phyloP scores from a whole-genome alignment of 768 basidiomycete genomes.

The Lactarius psammicola region DNA sequence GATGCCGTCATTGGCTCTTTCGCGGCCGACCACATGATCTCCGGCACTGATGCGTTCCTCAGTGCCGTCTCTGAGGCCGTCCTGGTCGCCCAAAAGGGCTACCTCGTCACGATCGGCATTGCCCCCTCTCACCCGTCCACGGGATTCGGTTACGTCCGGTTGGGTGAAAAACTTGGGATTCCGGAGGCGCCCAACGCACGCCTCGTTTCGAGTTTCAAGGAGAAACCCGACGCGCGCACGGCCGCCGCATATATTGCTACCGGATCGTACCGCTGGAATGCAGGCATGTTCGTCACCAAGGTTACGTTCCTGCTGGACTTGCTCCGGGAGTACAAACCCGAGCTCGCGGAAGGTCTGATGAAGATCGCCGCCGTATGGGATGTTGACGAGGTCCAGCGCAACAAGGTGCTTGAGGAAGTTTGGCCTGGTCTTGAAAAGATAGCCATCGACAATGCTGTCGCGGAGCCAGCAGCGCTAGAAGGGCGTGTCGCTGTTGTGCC shows the following conservation, averaged over 20 bases:
- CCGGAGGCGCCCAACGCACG: slow-evolving; percentile 78
- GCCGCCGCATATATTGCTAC: slow-evolving; percentile 85
- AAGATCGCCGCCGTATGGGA: slow-evolving; percentile 73
- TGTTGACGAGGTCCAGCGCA: slow-evolving; percentile 49
- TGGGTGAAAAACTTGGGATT: slow-evolving; percentile 69
- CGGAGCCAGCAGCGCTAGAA: slow-evolving; percentile 77
- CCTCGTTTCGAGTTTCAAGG: slow-evolving; percentile 82
- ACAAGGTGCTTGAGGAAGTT: slow-evolving; percentile 56
- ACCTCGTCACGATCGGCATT: slow-evolving; percentile 87
- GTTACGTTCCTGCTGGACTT: slow-evolving; percentile 70
- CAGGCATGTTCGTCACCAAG: slow-evolving; percentile 91
- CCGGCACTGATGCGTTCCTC: slow-evolving; percentile 84
- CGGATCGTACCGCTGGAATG: slow-evolving; percentile 89
- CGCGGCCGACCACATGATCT: slow-evolving; percentile 93
- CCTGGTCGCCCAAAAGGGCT: slow-evolving; percentile 73
- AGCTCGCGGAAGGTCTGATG: slow-evolving; percentile 61
- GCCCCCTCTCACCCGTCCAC: slow-evolving; percentile 89
- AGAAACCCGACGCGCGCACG: slow-evolving; percentile 86
- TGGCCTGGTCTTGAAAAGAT: slow-evolving; percentile 84
- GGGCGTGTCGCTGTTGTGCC: slow-evolving; percentile 86
- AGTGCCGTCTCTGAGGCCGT: slow-evolving; percentile 84
- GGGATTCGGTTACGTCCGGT: slow-evolving; percentile 82
- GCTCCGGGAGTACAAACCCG: slow-evolving; percentile 72
- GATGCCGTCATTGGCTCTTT: slow-evolving; percentile 84
- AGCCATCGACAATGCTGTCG: slow-evolving; percentile 84